Evolutionary conservation across 805 yeast genomes (phyloP).

Genomic region (Teunomyces gatunensis): DNA sequence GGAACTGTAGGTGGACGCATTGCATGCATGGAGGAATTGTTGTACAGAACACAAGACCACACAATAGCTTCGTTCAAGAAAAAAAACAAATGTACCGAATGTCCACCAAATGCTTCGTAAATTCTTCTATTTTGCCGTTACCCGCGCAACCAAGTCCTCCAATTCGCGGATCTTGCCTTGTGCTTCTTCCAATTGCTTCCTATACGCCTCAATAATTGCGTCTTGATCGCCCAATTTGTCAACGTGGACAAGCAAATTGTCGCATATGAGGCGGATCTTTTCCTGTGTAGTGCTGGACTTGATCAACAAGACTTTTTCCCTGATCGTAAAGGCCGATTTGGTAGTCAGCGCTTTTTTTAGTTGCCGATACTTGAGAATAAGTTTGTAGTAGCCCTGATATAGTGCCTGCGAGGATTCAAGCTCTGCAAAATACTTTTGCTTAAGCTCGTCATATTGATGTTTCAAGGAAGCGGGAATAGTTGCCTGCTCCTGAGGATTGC

Average conservation of each 20-base stretch:
- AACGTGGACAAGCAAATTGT: conserved; percentile 20
- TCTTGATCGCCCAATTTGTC: conserved; percentile 9
- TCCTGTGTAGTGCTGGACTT: conserved; percentile 20
- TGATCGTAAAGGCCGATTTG: conserved; percentile 7
- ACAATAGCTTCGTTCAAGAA: background rate
- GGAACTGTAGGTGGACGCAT: background rate
- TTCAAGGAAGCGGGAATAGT: conserved; percentile 6
- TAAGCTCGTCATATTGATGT: conserved; percentile 19
- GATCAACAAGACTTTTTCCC: conserved; percentile 19
- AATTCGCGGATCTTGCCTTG: conserved; percentile 14
- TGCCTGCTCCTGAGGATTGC: conserved; percentile 9
- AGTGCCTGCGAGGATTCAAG: conserved; percentile 23
- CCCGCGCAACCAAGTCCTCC: conserved; percentile 10
- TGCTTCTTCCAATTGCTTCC: conserved; percentile 25
- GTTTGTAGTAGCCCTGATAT: conserved; percentile 29
- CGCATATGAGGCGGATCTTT: conserved; percentile 19
- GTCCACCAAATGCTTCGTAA: background rate
- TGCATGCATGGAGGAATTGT: background rate
- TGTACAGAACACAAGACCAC: background rate
- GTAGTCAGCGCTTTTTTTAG: conserved; percentile 6
- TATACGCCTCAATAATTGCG: conserved; percentile 14
- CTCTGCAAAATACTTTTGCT: conserved; percentile 27
- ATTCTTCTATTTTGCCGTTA: background rate
- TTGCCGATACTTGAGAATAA: conserved; percentile 26
- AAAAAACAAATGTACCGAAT: background rate